A percentile compares a stretch with the other conserved stretches of the same genome.
phyloP scores from a whole-genome alignment of 495 filamentous ascomycete species.

The Tuber melanosporum region DNA sequence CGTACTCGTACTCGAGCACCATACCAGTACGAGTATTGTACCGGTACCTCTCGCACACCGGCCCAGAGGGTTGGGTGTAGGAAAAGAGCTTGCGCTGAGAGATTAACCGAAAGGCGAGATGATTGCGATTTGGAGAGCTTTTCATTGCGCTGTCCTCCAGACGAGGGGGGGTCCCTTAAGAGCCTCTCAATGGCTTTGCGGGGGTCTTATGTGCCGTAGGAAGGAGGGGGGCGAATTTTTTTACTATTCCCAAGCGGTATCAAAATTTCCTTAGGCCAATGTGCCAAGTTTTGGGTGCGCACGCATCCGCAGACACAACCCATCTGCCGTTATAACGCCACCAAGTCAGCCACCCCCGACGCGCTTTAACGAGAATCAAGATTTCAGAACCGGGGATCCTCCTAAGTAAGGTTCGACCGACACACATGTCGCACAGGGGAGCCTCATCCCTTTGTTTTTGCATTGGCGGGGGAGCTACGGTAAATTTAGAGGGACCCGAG shows the following conservation, averaged over 20 bases:
- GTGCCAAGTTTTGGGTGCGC: background rate
- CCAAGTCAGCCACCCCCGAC: conserved; percentile 25
- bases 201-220: background rate
- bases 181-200: background rate
- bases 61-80: conserved; percentile 28
- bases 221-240: conserved; percentile 3
- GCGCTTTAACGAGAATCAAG: conserved; percentile 29
- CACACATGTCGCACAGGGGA: conserved; percentile 18
- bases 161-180: background rate
- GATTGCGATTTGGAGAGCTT: conserved; percentile 6
- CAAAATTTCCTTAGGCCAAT: background rate
- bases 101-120: conserved; percentile 9
- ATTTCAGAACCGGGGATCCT: conserved; percentile 17
- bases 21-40: background rate
- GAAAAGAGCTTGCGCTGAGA: conserved; percentile 17
- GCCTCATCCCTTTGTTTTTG: conserved; percentile 17
- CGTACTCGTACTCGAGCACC: too few species aligned
- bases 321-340: conserved; percentile 31
- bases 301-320: conserved; percentile 7
- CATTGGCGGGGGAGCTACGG: too few species aligned
- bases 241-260: conserved; percentile 16
- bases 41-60: conserved; percentile 4
- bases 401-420: conserved; percentile 1
- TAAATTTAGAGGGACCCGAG: too few species aligned
- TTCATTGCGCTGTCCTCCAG: background rate